A percentile compares a stretch with the other conserved stretches of the same genome.
Conservation (phyloP, 148 eudicot genomes). For the Rhododendron mucronatum region DNA sequence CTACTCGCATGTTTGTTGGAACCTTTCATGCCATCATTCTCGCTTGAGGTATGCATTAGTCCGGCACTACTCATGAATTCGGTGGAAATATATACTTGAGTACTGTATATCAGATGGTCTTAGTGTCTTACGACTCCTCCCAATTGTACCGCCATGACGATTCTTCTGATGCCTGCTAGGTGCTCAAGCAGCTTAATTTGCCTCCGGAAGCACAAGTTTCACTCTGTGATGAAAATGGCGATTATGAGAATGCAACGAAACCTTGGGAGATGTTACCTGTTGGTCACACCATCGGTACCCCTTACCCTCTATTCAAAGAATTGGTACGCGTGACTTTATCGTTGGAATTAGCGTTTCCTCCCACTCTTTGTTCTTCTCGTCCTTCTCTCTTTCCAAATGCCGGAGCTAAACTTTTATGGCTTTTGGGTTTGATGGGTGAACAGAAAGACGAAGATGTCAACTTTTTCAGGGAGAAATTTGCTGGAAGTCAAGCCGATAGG, state of each 20-base stretch:
- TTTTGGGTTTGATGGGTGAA: constrained; percentile 6
- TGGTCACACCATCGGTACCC: constrained; percentile 70
- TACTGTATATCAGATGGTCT: not conserved
- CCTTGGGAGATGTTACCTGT: constrained; percentile 68
- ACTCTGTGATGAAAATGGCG: constrained; percentile 56
- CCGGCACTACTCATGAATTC: not conserved
- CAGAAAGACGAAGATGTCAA: constrained; percentile 81
- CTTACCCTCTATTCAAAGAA: constrained; percentile 70
- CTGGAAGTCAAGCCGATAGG: constrained; percentile 93
- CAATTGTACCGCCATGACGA: not conserved
- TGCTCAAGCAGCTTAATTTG: constrained; percentile 70
- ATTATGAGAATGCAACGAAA: constrained; percentile 44
- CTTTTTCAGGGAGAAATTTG: constrained; percentile 55
- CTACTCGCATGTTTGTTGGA: constrained; percentile 74
- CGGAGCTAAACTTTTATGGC: not conserved
- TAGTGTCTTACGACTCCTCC: not conserved
- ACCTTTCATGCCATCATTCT: constrained; percentile 85
- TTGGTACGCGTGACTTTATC: constrained; percentile 41
- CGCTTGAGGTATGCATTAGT: constrained; percentile 41
- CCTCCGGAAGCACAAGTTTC: constrained; percentile 42
- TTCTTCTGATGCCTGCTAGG: constrained; percentile 29
- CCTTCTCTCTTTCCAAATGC: not conserved
- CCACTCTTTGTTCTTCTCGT: constrained; percentile 53
- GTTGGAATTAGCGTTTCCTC: constrained; percentile 55
- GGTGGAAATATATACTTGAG: not conserved